Evolutionary conservation across 257 asterid species (phyloP), one percentile per base, ranked within the genome.

Genomic region (Eucommia ulmoides): DNA sequence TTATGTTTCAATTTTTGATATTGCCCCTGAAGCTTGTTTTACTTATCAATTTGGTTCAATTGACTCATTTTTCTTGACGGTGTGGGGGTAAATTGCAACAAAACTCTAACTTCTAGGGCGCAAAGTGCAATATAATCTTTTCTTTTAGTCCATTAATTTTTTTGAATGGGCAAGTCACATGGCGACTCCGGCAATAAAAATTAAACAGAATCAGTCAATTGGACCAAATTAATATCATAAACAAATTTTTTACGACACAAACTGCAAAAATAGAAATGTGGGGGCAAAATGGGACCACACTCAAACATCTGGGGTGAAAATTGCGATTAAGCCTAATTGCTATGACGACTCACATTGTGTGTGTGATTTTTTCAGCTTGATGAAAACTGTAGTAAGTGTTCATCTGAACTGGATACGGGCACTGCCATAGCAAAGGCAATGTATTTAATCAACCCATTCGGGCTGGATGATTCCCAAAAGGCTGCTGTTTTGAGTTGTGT

Each of bases 401-500:
- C n/a, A n/a, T 42, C 48, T n/a, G 20, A 42, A 42, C 20, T 8
- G 19, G 19, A 42, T 42, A 16, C 7, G 9, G 19, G 21, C 2
- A 2, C 45, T 42, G 20, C 48, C 19, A 21, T 42, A 42, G 7
- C 20, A 16, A 42, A 17, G 8, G n/a, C 48, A 18, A 42, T 6
- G 48, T 9, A 42, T 16, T 8, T 42, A 3, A 42, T 42, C 19
- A 3, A 16, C 3, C 19, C 48, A 16, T 42, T 42, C 19, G 15
- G 15, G 48, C 23, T 46, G 4, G 46, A 57, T 33, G 20, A 17
- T 29, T 21, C 41, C 16, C 49, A 57, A 35, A n/a, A 48, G 19
- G 4, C 4, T 15, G 41, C 65, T 41, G 54, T 52, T 33, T 18
- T 52, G 23, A 18, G 49, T 17, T 45, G 54, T 22, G 5, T 60